Evolutionary conservation across 257 asterid genomes (phyloP).

Genomic region (Fraxinus cuspidata): DNA sequence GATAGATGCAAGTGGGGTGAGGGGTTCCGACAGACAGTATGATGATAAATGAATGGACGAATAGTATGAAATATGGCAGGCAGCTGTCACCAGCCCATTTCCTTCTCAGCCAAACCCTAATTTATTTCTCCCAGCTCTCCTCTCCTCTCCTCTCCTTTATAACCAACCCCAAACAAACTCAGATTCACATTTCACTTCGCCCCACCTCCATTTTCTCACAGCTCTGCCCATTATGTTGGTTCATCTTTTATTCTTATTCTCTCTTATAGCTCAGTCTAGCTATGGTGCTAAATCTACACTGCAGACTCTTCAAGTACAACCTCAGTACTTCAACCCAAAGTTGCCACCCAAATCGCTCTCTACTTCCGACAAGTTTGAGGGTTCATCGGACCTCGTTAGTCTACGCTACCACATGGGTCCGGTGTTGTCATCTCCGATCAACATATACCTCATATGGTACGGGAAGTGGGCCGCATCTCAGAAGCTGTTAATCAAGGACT

Average conservation of each 20-base stretch:
- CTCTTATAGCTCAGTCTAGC: background rate
- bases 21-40: background rate
- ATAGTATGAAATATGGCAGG: conserved; percentile 5
- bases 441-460: conserved; percentile 84
- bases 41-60: background rate
- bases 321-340: conserved; percentile 45
- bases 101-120: conserved; percentile 26
- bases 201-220: background rate
- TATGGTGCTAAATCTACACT: background rate
- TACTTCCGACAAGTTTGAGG: conserved; percentile 70
- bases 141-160: conserved; percentile 11
- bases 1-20: background rate
- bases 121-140: background rate
- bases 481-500: conserved; percentile 74
- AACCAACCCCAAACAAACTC: background rate
- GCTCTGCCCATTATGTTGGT: conserved; percentile 13
- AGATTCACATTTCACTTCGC: background rate
- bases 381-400: conserved; percentile 71
- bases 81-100: conserved; percentile 67
- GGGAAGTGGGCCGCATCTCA: conserved; percentile 70
- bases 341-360: conserved; percentile 51
- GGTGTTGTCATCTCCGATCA: conserved; percentile 85
- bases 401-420: conserved; percentile 99
- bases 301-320: conserved; percentile 12
- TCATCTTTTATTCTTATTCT: conserved; percentile 3